These are phyloP conservation scores for Cryphonectria radicalis DNA, from an alignment of 2,329 filamentous ascomycete species.

Conservation along the genomic window DNA sequence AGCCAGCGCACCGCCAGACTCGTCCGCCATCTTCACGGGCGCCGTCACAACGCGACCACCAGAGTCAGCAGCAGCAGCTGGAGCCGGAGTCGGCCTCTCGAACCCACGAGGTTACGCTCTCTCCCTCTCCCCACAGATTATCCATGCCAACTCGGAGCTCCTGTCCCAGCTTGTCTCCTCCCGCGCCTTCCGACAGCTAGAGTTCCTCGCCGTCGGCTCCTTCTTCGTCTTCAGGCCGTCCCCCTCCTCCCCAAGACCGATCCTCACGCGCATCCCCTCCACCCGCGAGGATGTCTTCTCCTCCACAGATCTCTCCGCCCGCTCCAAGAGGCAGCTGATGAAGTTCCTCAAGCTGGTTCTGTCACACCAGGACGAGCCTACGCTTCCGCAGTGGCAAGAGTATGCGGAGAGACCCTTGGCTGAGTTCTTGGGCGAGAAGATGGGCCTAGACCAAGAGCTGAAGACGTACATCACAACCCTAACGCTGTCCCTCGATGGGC, in stretches of 20 bases:
- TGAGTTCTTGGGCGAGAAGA: constrained; percentile 63
- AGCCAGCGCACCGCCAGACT: constrained; percentile 34
- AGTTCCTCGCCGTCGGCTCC: constrained; percentile 90
- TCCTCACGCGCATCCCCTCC: constrained; percentile 76
- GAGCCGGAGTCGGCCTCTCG: constrained; percentile 45
- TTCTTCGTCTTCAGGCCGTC: constrained; percentile 75
- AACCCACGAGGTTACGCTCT: constrained; percentile 79
- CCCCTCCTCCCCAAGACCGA: constrained; percentile 37
- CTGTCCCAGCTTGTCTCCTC: constrained; percentile 85
- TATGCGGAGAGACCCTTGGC: constrained; percentile 59
- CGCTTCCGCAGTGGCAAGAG: constrained; percentile 62
- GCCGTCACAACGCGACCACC: constrained; percentile 45
- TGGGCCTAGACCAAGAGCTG: constrained; percentile 70
- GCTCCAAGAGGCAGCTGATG: constrained; percentile 85
- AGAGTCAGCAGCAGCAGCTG: constrained; percentile 43
- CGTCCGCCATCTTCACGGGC: constrained; percentile 40
- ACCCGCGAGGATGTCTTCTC: constrained; percentile 91
- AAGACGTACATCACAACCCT: constrained; percentile 68
- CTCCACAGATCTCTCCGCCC: constrained; percentile 73
- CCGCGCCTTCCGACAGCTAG: constrained; percentile 83
- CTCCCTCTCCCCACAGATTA: constrained; percentile 81
- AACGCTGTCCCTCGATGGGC: constrained; percentile 71
- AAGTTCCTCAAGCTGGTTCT: constrained; percentile 90
- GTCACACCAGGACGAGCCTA: constrained; percentile 61
- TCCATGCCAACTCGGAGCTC: constrained; percentile 81